A percentile compares a stretch with the other conserved stretches of the same genome.
Evolutionary conservation across 2,329 filamentous ascomycete species (phyloP).

Genomic region (Sarocladium brachiariae): DNA sequence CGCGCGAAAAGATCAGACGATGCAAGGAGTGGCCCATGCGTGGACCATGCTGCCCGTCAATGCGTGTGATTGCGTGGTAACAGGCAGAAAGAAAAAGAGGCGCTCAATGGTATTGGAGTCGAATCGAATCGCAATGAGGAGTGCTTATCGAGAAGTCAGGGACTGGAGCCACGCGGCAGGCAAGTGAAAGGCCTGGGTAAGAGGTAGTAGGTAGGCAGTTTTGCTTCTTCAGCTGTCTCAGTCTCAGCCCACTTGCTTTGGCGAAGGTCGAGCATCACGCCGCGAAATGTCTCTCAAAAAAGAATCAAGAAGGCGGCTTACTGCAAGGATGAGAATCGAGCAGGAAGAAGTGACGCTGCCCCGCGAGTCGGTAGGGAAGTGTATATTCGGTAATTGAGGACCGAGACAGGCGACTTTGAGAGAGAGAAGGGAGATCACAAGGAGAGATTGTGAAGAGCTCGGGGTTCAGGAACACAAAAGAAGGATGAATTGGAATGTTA

Average conservation of each 20-base stretch:
- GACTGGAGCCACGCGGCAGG: neutral
- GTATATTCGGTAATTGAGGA: no score
- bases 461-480: neutral
- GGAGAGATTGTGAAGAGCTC: neutral
- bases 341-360: neutral
- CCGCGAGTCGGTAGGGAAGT: no score
- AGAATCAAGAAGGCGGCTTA: neutral
- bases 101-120: neutral
- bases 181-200: neutral
- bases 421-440: neutral
- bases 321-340: neutral
- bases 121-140: neutral
- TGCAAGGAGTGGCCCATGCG: neutral
- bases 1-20: neutral
- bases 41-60: constrained; percentile 8
- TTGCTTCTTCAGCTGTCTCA: constrained; percentile 7
- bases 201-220: neutral
- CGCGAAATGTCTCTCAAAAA: neutral
- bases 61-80: neutral
- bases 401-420: no score
- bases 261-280: neutral
- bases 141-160: neutral
- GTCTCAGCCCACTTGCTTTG: neutral
- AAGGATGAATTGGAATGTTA: neutral
- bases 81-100: neutral